Conservation (phyloP, 495 filamentous ascomycete species). For the Massariosphaeria phaeospora region DNA sequence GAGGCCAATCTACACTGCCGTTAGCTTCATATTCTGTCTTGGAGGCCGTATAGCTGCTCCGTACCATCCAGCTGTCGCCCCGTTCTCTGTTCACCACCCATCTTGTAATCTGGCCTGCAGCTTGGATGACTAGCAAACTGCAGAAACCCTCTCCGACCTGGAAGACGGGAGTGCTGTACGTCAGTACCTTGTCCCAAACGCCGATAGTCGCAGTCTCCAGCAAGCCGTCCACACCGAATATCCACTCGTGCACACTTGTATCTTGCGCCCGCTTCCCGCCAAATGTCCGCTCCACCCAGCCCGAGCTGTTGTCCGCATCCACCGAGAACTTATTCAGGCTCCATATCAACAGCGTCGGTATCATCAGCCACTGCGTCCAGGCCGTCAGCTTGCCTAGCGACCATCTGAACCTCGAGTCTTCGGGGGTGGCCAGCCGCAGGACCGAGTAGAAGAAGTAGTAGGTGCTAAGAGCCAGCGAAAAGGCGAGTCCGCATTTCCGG, state of each 20-base stretch:
- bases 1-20: slow-evolving; percentile 64
- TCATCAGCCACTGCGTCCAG: slow-evolving; percentile 73
- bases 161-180: slow-evolving; percentile 93
- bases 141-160: slow-evolving; percentile 95
- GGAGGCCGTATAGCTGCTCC: no score
- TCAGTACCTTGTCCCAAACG: slow-evolving; percentile 80
- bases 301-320: slow-evolving; percentile 62
- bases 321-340: slow-evolving; percentile 89
- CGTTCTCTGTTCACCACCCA: slow-evolving; percentile 89
- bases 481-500: slow-evolving; percentile 85
- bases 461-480: slow-evolving; percentile 74
- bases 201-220: slow-evolving; percentile 74
- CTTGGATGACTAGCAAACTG: slow-evolving; percentile 91
- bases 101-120: slow-evolving; percentile 87
- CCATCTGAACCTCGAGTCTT: slow-evolving; percentile 66
- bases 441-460: slow-evolving; percentile 89
- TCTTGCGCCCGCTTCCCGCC: slow-evolving; percentile 59
- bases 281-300: slow-evolving; percentile 79
- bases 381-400: slow-evolving; percentile 59
- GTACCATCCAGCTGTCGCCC: slow-evolving; percentile 97
- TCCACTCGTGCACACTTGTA: slow-evolving; percentile 67
- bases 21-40: slow-evolving; percentile 31
- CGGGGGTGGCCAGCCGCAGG: slow-evolving; percentile 75
- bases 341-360: slow-evolving; percentile 87
- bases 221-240: slow-evolving; percentile 75